Base-by-base conservation (phyloP, 208 protist species). In the Naegleria lovaniensis region DNA sequence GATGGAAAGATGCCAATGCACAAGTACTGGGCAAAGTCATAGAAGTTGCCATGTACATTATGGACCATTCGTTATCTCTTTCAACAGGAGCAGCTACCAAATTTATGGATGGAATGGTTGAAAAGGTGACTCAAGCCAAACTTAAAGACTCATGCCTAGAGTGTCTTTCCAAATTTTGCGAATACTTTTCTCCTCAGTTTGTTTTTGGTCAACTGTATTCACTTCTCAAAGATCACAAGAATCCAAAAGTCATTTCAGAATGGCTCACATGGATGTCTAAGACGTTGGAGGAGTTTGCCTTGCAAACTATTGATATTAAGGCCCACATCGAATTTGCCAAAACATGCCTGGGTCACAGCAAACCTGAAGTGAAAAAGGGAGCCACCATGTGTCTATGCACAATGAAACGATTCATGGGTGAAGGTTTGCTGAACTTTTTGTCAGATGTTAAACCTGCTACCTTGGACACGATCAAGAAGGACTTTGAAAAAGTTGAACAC, bases 161-260 rank as follows among this genome's bases (percentile, higher is more conserved):
- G 29, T 83, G 29, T 39, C n/a, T 90, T 11, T 52, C 11, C 0
- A 29, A 16, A 16, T 16, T 90, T 19, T 7, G 11, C 9, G 55
- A 76, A 59, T 6, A 40, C 3, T 22, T 39, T 13, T 25, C 29
- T 83, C 83, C 83, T 36, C 89, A 90, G 67, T 90, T 87, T 29
- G 55, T 83, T 29, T 76, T 90, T 76, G 9, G 3, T 25, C 55
- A 83, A 75, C 0, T 90, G 38, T 83, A 83, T 9, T 41, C 59
- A 83, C 4, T 16, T 40, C 6, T 87, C 0, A 22, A 15, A 11
- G 83, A 59, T 48, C 51, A 83, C 41, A 90, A 90, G 55, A 83
- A 76, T 43, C 89, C 89, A 90, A 90, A 76, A 67, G 19, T 90
- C 7, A 16, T 13, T n/a, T 25, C 5, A 36, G 89, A 90, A 83